Evolutionary conservation across 2,329 filamentous ascomycete species (phyloP), one percentile per base, ranked within the genome.

Genomic region (Alternaria hordeiaustralica): DNA sequence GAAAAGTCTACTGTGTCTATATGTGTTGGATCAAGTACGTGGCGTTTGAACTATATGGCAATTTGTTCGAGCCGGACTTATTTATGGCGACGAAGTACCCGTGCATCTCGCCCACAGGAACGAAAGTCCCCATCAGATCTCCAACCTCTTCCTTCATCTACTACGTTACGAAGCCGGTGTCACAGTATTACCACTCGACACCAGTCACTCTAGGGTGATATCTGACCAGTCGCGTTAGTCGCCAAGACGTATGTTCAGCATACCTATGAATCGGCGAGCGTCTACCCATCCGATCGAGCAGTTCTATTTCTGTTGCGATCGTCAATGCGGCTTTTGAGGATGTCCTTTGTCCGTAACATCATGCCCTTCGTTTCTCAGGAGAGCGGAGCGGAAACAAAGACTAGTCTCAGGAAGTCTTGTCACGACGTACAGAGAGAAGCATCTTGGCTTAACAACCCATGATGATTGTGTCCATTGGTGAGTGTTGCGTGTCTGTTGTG

Each of bases 331-430:
- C 89, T 97, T 97, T 97, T 97, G 86, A 85, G 87, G 93, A 96
- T 90, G 93, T 94, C 82, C 88, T 97, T 97, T 97, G 92, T 91
- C 87, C 92, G 92, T 87, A 89, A 85, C 85, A 76, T 30, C 61
- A 61, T 81, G 89, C 91, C 90, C 89, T 90, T 88, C 87, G 58
- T 74, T 81, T 78, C 77, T 12, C 10, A 66, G 63, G 72, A 61
- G 58, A 78, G 75, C 75, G 88, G 88, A 89, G 91, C 90, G 92
- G 90, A 94, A 91, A 84, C 91, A 97, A 97, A 97, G 94, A 96
- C 92, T 84, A 89, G 90, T 97, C 93, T 90, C 85, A 80, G 91
- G 92, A 89, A 92, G 90, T 88, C 90, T 87, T 92, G 93, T 91
- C 87, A 75, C 84, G 78, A 87, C 92, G 90, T 77, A 93, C 90